Conservation (phyloP, 2,329 filamentous ascomycete genomes). For the Triangularia verruculosa region DNA sequence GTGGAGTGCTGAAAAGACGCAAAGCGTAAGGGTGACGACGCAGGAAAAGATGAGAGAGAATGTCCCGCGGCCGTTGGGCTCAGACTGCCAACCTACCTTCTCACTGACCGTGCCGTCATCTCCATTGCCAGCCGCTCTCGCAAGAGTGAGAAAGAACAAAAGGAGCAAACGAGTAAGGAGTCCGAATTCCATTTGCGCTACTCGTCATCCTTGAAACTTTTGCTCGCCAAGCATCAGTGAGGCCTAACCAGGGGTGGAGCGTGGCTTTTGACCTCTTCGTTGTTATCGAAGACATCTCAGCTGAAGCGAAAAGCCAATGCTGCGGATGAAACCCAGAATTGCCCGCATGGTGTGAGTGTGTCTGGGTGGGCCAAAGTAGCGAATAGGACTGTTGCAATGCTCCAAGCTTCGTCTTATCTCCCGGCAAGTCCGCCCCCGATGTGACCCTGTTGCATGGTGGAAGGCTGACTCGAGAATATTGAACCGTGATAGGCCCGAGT, state of each 20-base stretch:
- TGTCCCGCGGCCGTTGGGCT: conserved; percentile 12
- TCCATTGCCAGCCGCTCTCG: not conserved
- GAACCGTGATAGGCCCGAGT: no score
- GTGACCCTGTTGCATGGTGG: not conserved
- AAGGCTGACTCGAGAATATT: not conserved
- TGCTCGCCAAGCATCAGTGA: not conserved
- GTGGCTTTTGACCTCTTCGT: no score
- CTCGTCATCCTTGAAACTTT: no score
- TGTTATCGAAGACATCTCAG: not conserved
- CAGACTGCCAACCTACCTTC: not conserved
- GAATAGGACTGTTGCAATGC: not conserved
- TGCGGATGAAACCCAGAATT: not conserved
- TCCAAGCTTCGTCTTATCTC: not conserved
- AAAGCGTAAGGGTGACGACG: conserved; percentile 13
- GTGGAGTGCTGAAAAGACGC: conserved; percentile 17
- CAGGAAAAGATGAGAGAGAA: conserved; percentile 12
- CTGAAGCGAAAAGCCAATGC: not conserved
- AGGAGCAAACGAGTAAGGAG: no score
- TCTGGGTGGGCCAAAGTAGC: not conserved
- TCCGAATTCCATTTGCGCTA: no score
- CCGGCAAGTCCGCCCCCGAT: not conserved
- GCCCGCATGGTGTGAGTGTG: not conserved
- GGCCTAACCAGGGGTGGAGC: not conserved
- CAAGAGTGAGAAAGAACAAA: no score
- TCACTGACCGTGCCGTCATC: not conserved